Conservation (phyloP, 306 rosid genomes). For the Oxytropis ochrocephala region DNA sequence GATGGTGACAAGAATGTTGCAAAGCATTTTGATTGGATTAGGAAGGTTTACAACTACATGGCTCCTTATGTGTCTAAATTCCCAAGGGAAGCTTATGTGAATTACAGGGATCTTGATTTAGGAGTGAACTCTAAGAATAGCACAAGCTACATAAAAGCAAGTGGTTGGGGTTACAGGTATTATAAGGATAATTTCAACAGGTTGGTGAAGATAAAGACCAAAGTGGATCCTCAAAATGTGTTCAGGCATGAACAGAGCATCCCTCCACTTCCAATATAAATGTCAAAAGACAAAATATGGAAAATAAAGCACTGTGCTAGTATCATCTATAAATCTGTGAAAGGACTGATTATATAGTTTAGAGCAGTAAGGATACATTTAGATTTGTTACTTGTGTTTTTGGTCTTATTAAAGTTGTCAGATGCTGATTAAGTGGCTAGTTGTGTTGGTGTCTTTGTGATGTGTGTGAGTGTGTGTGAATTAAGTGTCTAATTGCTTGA, state of each 20-base stretch:
- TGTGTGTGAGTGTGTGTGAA: background rate
- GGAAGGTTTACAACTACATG: conserved; percentile 39
- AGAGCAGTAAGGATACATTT: conserved; percentile 6
- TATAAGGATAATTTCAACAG: conserved; percentile 35
- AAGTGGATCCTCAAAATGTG: conserved; percentile 42
- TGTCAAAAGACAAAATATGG: background rate
- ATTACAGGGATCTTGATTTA: conserved; percentile 45
- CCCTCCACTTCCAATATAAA: conserved; percentile 28
- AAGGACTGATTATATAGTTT: conserved; percentile 6
- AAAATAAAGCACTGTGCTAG: conserved; percentile 8
- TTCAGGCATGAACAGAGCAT: conserved; percentile 51
- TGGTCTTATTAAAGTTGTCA: conserved; percentile 12
- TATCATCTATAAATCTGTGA: conserved; percentile 3
- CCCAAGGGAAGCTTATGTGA: conserved; percentile 42
- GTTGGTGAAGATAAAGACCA: conserved; percentile 37
- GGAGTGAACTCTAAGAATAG: conserved; percentile 35
- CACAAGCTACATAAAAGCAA: conserved; percentile 28
- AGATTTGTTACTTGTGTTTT: conserved; percentile 3
- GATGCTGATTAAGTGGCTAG: conserved; percentile 8
- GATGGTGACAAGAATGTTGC: conserved; percentile 13
- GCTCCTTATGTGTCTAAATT: conserved; percentile 29
- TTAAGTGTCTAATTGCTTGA: conserved; percentile 1
- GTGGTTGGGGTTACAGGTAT: conserved; percentile 36
- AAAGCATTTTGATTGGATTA: conserved; percentile 39
- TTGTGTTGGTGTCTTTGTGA: conserved; percentile 3